A percentile compares a stretch with the other conserved stretches of the same genome.
Evolutionary conservation across 1,139 yeast genomes (phyloP).

Genomic region (Kodamaea sp.): DNA sequence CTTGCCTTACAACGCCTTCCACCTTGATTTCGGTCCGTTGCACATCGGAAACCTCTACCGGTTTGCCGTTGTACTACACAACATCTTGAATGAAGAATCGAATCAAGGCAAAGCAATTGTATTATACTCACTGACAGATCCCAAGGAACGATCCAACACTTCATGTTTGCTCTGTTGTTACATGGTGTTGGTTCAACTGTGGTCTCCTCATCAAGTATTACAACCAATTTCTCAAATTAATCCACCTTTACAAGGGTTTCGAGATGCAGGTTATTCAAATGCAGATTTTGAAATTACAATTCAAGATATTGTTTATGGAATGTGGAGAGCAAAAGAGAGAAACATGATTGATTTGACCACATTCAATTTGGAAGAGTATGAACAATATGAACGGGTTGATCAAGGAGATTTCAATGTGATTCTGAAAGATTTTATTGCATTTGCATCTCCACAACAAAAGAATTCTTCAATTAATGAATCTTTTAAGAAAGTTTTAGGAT

Average conservation of each 20-base stretch:
- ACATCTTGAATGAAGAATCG: constrained; percentile 77
- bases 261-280: constrained; percentile 95
- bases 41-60: constrained; percentile 91
- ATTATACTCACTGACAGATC: constrained; percentile 76
- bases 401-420: constrained; percentile 93
- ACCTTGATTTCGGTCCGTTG: constrained; percentile 93
- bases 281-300: constrained; percentile 92
- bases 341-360: constrained; percentile 80
- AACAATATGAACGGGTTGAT: constrained; percentile 90
- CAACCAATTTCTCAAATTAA: constrained; percentile 91
- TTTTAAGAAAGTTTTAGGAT: constrained; percentile 74
- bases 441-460: constrained; percentile 92
- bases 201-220: constrained; percentile 97
- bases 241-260: constrained; percentile 90
- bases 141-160: constrained; percentile 85
- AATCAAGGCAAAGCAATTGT: constrained; percentile 89
- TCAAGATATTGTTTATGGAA: constrained; percentile 91
- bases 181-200: constrained; percentile 90
- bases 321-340: constrained; percentile 98
- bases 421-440: constrained; percentile 92
- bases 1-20: constrained; percentile 87
- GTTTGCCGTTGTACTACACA: constrained; percentile 91
- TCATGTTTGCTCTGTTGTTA: constrained; percentile 93
- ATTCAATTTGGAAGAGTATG: constrained; percentile 92
- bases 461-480: constrained; percentile 57